phyloP scores from a whole-genome alignment of 805 yeast genomes.

The Torulaspora delbrueckii region DNA sequence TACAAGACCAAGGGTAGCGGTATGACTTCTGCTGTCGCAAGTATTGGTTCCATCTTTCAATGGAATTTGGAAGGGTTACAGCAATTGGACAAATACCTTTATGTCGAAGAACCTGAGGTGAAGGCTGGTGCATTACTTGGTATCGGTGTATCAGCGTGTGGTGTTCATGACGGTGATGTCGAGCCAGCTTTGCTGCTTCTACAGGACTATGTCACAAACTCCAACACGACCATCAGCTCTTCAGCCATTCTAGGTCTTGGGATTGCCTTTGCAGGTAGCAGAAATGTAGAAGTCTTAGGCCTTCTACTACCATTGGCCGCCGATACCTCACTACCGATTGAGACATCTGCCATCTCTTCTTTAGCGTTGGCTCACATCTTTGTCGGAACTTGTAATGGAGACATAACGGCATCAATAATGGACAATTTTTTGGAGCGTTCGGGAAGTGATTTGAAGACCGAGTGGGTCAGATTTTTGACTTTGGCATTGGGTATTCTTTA shows the following conservation, averaged over 20 bases:
- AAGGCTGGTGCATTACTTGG: slow-evolving; percentile 97
- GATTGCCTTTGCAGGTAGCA: slow-evolving; percentile 90
- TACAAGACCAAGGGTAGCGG: slow-evolving; percentile 90
- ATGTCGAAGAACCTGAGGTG: slow-evolving; percentile 77
- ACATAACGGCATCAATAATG: slow-evolving; percentile 84
- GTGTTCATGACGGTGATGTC: slow-evolving; percentile 86
- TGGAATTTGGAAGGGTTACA: slow-evolving; percentile 95
- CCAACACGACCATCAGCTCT: slow-evolving; percentile 59
- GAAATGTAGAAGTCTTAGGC: slow-evolving; percentile 75
- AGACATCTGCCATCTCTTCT: slow-evolving; percentile 80
- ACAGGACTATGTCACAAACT: slow-evolving; percentile 71
- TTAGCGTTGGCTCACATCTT: slow-evolving; percentile 89
- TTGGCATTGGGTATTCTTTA: slow-evolving; percentile 86
- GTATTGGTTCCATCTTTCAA: slow-evolving; percentile 81
- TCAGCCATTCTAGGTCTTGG: slow-evolving; percentile 91
- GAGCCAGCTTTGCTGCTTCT: slow-evolving; percentile 86
- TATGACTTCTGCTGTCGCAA: slow-evolving; percentile 86
- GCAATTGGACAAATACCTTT: slow-evolving; percentile 79
- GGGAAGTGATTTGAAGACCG: slow-evolving; percentile 66
- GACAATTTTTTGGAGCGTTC: slow-evolving; percentile 87
- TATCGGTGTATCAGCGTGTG: slow-evolving; percentile 85
- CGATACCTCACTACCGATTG: slow-evolving; percentile 68
- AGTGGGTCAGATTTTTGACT: slow-evolving; percentile 87
- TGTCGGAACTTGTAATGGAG: slow-evolving; percentile 95
- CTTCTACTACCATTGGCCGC: slow-evolving; percentile 77